These are phyloP conservation scores for Penicillium brevicompactum DNA, from an alignment of 2,329 filamentous ascomycete genomes.

Conservation along the genomic window DNA sequence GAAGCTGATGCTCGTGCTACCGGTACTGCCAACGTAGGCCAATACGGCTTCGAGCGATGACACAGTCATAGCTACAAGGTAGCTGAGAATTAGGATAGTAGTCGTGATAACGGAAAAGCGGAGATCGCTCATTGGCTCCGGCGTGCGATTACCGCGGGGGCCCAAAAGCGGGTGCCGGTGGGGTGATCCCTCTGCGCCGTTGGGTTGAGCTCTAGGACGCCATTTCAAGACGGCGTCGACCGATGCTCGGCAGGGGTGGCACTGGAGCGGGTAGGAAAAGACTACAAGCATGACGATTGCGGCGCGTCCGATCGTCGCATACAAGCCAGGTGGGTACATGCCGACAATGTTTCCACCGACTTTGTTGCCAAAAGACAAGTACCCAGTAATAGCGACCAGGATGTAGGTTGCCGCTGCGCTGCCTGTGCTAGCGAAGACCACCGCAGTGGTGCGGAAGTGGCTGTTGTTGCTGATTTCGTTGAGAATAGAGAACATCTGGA, in stretches of 20 bases:
- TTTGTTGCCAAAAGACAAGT: slow-evolving; percentile 89
- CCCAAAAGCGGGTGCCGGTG: slow-evolving; percentile 47
- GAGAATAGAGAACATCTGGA: slow-evolving; percentile 94
- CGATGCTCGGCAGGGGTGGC: slow-evolving; percentile 94
- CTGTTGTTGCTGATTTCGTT: slow-evolving; percentile 91
- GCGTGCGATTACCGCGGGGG: slow-evolving; percentile 45
- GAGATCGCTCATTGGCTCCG: slow-evolving; percentile 74
- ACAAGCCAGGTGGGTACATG: slow-evolving; percentile 79
- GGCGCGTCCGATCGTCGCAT: slow-evolving; percentile 88
- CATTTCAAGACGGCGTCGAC: slow-evolving; percentile 92
- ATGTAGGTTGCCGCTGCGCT: slow-evolving; percentile 85
- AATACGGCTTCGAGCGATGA: slow-evolving; percentile 86
- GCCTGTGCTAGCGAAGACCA: slow-evolving; percentile 82
- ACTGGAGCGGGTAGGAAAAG: slow-evolving; percentile 93
- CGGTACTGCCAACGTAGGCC: slow-evolving; percentile 92
- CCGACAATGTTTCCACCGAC: slow-evolving; percentile 91
- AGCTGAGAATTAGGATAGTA: slow-evolving; percentile 78
- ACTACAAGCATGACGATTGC: slow-evolving; percentile 95
- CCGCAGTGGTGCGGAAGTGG: slow-evolving; percentile 73
- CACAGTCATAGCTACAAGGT: slow-evolving; percentile 87
- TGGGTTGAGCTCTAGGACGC: slow-evolving; percentile 60
- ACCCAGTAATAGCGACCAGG: slow-evolving; percentile 90
- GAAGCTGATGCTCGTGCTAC: slow-evolving; percentile 93
- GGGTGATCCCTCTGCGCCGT: slow-evolving; percentile 46
- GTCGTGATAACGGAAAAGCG: slow-evolving; percentile 91